Evolutionary conservation across 805 yeast species (phyloP), one percentile per base, ranked within the genome.

Genomic region (Starmerella potacharoeniae): DNA sequence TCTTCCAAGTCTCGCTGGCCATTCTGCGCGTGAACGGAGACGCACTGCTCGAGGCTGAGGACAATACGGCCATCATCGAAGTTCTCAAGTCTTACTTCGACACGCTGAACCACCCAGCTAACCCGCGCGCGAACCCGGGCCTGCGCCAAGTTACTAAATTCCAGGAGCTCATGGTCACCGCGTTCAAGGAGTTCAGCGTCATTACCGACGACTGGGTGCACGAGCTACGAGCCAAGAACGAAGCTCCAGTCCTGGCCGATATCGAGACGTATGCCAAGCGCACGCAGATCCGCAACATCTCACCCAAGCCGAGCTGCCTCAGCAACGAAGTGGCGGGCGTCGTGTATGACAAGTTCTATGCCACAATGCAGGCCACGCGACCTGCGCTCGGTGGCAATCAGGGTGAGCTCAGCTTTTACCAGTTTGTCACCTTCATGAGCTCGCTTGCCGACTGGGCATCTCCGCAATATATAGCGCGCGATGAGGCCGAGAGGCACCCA

Each of bases 1-100:
- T 93, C 29, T 95, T 93, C 67, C 97, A 93, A 69, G 90, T 93
- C 7, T 95, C 96, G 0, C 72, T 93, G 56, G 98, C 97, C 0
- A 79, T 93, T n/a, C 70, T 93, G 49, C 80, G 89, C 60, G 75
- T 91, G 30, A 91, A 90, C 63, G 96, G 96, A 1, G 96, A 89
- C 61, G 84, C 80, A 57, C 72, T 93, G 7, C 69, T 93, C 48
- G 75, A 77, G 55, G 82, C 90, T 10, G 86, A 81, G 60, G 99
- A 93, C 71, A 97, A 93, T 66, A 97, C 97, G 2, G 80, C 84
- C 60, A 89, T 95, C 62, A 85, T 93, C 48, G 84, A 87, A 5
- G 80, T 91, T 35, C 76, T 93, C 58, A 93, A 91, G 65, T 80
- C 81, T 30, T 93, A 85, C 69, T 93, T 93, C 65, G 74, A 78